Percentiles rank a stretch among this genome's conserved stretches.
Evolutionary conservation across 2,329 filamentous ascomycete genomes (phyloP).

Genomic region (Talaromyces verruculosus): DNA sequence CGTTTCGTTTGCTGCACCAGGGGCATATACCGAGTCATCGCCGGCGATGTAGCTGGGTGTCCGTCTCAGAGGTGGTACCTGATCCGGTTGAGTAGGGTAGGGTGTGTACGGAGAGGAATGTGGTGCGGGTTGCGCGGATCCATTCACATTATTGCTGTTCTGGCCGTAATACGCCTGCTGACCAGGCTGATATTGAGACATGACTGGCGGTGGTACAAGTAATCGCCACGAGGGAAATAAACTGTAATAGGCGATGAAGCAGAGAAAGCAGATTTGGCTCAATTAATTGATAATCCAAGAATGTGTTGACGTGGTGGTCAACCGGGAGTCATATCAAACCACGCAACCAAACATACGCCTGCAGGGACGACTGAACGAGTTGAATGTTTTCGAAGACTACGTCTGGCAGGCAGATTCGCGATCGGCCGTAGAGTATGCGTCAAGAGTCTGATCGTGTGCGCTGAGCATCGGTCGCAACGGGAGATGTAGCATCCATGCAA

Average conservation of each 20-base stretch:
- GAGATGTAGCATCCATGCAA: constrained; percentile 1
- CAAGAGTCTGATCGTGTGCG: constrained; percentile 4
- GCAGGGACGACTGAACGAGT: not conserved
- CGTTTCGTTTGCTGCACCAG: constrained; percentile 10
- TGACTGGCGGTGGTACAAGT: constrained; percentile 4
- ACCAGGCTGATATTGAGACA: constrained; percentile 59
- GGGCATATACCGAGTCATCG: constrained; percentile 57
- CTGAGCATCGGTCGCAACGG: constrained; percentile 8
- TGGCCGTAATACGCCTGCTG: constrained; percentile 50
- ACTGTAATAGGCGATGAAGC: not conserved
- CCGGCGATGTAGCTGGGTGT: constrained; percentile 73
- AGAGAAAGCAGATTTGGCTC: not conserved
- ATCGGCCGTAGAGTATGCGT: not conserved
- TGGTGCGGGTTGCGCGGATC: constrained; percentile 30
- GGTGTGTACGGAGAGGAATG: constrained; percentile 40
- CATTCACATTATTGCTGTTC: constrained; percentile 26
- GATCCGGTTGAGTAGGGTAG: constrained; percentile 42
- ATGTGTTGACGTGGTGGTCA: constrained; percentile 6
- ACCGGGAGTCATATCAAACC: constrained; percentile 6
- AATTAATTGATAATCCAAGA: not conserved
- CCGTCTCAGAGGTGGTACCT: constrained; percentile 49
- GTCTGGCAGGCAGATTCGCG: not conserved
- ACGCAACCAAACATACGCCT: not conserved
- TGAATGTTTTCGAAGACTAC: not conserved
- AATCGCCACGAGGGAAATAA: not conserved